Conservation (phyloP, 495 filamentous ascomycete species). For the Thermothielavioides terrestris region DNA sequence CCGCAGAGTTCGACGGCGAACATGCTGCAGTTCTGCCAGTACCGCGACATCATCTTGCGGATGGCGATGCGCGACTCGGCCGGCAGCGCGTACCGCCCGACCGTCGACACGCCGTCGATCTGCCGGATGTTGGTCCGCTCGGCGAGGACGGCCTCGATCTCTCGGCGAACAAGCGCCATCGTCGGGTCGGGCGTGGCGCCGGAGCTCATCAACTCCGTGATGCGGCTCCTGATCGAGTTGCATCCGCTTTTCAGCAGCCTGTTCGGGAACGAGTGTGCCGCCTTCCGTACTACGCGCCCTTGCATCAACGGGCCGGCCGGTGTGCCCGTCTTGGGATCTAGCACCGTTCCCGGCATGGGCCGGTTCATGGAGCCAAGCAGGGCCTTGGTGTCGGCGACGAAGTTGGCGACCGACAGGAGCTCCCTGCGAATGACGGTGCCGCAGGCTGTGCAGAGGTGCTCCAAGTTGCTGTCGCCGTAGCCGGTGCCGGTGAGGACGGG, state of each 20-base stretch:
- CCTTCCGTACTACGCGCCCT: neutral
- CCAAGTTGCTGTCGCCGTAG: constrained; percentile 57
- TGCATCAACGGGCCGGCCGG: constrained; percentile 7
- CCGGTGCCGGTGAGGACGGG: constrained; percentile 39
- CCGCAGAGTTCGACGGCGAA: constrained; percentile 70
- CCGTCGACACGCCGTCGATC: constrained; percentile 17
- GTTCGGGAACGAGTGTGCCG: constrained; percentile 51
- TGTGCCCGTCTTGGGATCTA: constrained; percentile 32
- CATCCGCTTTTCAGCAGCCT: constrained; percentile 40
- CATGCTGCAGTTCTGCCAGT: constrained; percentile 65
- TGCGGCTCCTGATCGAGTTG: constrained; percentile 20
- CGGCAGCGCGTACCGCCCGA: constrained; percentile 12
- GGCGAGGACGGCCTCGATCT: constrained; percentile 37
- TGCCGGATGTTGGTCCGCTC: constrained; percentile 18
- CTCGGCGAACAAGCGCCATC: constrained; percentile 35
- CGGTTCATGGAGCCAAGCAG: constrained; percentile 30
- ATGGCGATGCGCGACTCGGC: constrained; percentile 41
- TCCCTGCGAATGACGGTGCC: constrained; percentile 42
- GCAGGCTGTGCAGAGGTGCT: constrained; percentile 39
- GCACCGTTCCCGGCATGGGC: constrained; percentile 60
- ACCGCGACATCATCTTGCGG: constrained; percentile 68
- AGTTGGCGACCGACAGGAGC: constrained; percentile 48
- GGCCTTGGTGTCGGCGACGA: constrained; percentile 42
- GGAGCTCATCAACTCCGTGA: constrained; percentile 28
- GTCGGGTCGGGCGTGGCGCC: constrained; percentile 17